Evolutionary conservation across 2,329 filamentous ascomycete genomes (phyloP).

Genomic region (Trichophyton equinum): DNA sequence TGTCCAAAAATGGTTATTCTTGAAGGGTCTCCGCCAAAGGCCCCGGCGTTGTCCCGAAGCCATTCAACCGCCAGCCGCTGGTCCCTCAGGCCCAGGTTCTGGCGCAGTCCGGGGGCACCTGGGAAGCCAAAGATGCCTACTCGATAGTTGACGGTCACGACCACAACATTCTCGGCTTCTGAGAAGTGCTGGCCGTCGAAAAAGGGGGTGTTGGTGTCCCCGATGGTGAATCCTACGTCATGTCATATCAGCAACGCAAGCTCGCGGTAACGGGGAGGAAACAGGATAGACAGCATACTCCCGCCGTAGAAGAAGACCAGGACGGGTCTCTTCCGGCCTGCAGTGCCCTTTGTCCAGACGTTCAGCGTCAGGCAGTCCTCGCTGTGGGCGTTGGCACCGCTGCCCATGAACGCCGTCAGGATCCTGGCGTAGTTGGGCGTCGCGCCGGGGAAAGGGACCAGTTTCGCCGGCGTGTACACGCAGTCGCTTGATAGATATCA

Average conservation of each 20-base stretch:
- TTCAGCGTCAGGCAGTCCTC: constrained; percentile 8
- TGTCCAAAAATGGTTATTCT: constrained; percentile 27
- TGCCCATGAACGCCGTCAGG: constrained; percentile 17
- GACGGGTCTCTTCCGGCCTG: neutral
- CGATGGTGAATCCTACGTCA: constrained; percentile 2
- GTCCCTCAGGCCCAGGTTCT: constrained; percentile 28
- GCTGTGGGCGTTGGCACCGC: constrained; percentile 26
- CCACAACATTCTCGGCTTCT: constrained; percentile 27
- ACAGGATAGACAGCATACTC: neutral
- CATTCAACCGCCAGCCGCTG: constrained; percentile 17
- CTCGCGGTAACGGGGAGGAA: neutral
- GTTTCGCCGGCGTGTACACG: constrained; percentile 13
- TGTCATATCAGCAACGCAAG: neutral
- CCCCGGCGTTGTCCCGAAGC: constrained; percentile 20
- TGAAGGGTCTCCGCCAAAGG: constrained; percentile 22
- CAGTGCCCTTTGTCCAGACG: neutral
- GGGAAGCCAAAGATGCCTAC: constrained; percentile 36
- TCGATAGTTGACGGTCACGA: constrained; percentile 37
- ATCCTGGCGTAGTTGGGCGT: constrained; percentile 16
- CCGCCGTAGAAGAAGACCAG: constrained; percentile 5
- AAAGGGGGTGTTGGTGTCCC: constrained; percentile 1
- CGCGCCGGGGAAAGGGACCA: constrained; percentile 15
- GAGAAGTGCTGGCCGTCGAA: constrained; percentile 29
- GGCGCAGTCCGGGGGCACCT: constrained; percentile 24
- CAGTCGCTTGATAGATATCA: constrained; percentile 15